Percentiles rank a stretch among this genome's conserved stretches.
Evolutionary conservation across 352 stramenopile genomes (phyloP).

Genomic region (Globisporangium spinosum): DNA sequence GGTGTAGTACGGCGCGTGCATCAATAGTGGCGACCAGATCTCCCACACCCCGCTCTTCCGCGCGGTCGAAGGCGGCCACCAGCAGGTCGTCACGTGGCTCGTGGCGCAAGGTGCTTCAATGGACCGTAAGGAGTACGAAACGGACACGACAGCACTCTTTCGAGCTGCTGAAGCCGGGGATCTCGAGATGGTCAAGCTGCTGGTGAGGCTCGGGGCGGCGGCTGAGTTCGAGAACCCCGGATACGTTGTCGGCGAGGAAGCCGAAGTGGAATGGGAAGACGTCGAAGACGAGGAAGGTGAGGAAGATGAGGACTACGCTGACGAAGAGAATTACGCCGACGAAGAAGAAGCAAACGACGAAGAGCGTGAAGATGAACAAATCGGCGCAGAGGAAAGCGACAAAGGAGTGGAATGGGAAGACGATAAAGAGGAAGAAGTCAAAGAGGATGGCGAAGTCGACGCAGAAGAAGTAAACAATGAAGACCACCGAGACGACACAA

Average conservation of each 20-base stretch:
- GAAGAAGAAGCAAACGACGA: not conserved
- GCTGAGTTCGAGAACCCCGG: no score
- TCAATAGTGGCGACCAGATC: not conserved
- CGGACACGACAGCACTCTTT: not conserved
- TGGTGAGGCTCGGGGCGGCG: not conserved
- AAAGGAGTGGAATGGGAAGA: not conserved
- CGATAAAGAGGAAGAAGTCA: not conserved
- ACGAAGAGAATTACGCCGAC: not conserved
- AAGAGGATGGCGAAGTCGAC: not conserved
- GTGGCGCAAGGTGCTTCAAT: not conserved
- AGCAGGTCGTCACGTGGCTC: not conserved
- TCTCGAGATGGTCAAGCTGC: conserved; percentile 3
- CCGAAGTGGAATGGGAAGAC: no score
- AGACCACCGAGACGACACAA: no score
- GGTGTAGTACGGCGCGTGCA: not conserved
- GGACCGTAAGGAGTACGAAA: not conserved
- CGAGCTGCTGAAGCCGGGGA: not conserved
- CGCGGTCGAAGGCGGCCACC: not conserved
- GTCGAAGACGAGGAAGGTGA: no score
- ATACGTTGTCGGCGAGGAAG: no score
- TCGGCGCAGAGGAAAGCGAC: no score
- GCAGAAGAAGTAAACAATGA: no score
- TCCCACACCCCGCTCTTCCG: not conserved
- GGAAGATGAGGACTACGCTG: no score
- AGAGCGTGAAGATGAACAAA: not conserved